Base-by-base conservation (phyloP, 2,329 filamentous ascomycete genomes). In the Ophiognomonia clavigignenti-juglandacearum region DNA sequence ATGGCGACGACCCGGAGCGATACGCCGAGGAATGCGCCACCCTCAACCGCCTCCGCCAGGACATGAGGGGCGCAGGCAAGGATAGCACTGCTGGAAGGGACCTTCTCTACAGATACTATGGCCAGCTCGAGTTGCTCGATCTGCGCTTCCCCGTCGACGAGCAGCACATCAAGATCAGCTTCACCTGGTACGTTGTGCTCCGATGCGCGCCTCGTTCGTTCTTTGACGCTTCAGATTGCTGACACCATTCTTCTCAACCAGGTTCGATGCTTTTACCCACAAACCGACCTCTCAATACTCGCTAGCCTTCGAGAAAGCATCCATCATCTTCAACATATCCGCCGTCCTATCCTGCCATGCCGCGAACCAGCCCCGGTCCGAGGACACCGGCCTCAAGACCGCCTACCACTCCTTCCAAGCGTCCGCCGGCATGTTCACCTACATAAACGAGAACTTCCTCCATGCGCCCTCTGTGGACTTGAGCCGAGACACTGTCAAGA, bases 231-330 rank as follows among this genome's bases (percentile, higher is more conserved):
- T 8, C 24, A 22, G 14, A 24, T 31, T 39, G 42, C 50, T 52
- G 38, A 52, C 35, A 20, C 29, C n/a, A n/a, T 13, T n/a, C 16
- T 16, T n/a, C 16, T 4, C 61, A n/a, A n/a, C n/a, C n/a, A 96
- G 90, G 90, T 97, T 95, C 70, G 93, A 98, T 67, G 93, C 95
- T n/a, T 98, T 98, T 64, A 98, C 93, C 37, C 91, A 96, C 65
- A 96, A 97, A 62, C 80, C 90, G n/a, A 98, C 93, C 4, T 84
- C 91, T 4, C 93, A 98, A 66, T 96, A 95, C 71, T 96, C 91
- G 7, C 77, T 98, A 39, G 93, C 93, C 39, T 98, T 95, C 64
- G 93, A 98, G 67, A 98, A 98, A 65, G 93, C 93, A 13, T 97
- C 92, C 59, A 95, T 98, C 62, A 96, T 98, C 60, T 98, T 98